Evolutionary conservation across 2,329 filamentous ascomycete genomes (phyloP).

Genomic region (Stachybotrys echinatus): DNA sequence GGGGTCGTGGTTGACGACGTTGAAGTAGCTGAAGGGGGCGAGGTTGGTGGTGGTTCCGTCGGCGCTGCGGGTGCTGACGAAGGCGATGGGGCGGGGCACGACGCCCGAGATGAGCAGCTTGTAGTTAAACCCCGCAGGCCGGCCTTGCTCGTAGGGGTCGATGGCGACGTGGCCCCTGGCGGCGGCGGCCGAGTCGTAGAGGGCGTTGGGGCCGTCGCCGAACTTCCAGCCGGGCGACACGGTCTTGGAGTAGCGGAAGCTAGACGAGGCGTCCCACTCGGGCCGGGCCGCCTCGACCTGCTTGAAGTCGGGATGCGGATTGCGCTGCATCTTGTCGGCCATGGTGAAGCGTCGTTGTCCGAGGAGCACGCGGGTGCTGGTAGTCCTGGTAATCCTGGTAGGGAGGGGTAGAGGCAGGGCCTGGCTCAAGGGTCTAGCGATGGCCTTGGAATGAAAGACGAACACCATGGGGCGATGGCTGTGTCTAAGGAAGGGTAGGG

Average conservation of each 20-base stretch:
- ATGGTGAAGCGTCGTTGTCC: constrained; percentile 11
- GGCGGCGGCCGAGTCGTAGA: constrained; percentile 15
- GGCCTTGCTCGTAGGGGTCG: constrained; percentile 69
- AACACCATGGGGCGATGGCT: too few species aligned
- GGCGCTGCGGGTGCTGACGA: constrained; percentile 48
- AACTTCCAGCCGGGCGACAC: constrained; percentile 59
- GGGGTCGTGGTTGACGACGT: constrained; percentile 79
- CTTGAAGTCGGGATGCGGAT: constrained; percentile 66
- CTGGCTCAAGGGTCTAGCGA: too few species aligned
- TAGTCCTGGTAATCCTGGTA: too few species aligned
- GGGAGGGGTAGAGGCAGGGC: too few species aligned
- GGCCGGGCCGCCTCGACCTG: constrained; percentile 61
- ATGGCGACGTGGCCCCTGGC: constrained; percentile 67
- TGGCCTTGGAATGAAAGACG: too few species aligned
- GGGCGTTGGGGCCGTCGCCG: constrained; percentile 60
- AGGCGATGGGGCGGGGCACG: constrained; percentile 74
- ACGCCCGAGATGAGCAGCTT: constrained; percentile 84
- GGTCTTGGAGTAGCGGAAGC: constrained; percentile 57
- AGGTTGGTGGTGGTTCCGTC: constrained; percentile 67
- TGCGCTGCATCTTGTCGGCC: constrained; percentile 40
- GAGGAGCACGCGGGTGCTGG: too few species aligned
- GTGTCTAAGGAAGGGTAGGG: too few species aligned
- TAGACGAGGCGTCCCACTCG: constrained; percentile 44
- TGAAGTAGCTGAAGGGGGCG: constrained; percentile 84
- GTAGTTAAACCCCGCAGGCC: constrained; percentile 72